A percentile compares a stretch with the other conserved stretches of the same genome.
These are phyloP conservation scores for Scleromitrula shiraiana DNA, from an alignment of 2,329 filamentous ascomycete species.

Conservation along the genomic window DNA sequence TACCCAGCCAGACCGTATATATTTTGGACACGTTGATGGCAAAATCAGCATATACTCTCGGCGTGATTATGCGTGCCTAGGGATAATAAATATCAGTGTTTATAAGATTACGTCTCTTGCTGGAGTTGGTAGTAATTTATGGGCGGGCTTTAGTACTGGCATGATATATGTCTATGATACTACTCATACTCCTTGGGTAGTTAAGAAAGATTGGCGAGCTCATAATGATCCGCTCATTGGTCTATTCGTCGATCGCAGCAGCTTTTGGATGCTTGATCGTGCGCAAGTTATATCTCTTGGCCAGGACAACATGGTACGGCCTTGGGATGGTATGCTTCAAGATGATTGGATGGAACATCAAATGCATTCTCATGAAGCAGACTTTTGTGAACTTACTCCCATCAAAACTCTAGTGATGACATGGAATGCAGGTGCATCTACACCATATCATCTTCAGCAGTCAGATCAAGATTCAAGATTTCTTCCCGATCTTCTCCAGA, in stretches of 20 bases:
- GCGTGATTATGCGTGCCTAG: slow-evolving; percentile 68
- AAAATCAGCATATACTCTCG: slow-evolving; percentile 87
- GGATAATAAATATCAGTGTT: slow-evolving; percentile 75
- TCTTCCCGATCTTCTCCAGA: slow-evolving; percentile 69
- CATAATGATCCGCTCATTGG: slow-evolving; percentile 70
- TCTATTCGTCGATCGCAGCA: slow-evolving; percentile 69
- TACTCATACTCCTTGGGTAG: slow-evolving; percentile 70
- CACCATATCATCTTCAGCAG: slow-evolving; percentile 72
- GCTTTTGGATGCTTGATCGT: slow-evolving; percentile 76
- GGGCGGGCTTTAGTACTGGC: slow-evolving; percentile 92
- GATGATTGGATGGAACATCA: slow-evolving; percentile 90
- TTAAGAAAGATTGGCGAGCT: slow-evolving; percentile 91
- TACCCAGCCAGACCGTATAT: slow-evolving; percentile 69
- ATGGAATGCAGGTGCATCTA: slow-evolving; percentile 96
- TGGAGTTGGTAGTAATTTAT: slow-evolving; percentile 74
- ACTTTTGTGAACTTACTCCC: slow-evolving; percentile 81
- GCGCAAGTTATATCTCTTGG: slow-evolving; percentile 82
- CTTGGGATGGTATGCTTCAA: slow-evolving; percentile 89
- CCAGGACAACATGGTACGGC: slow-evolving; percentile 71
- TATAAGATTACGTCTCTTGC: slow-evolving; percentile 91
- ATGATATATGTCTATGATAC: slow-evolving; percentile 92
- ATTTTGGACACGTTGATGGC: slow-evolving; percentile 86
- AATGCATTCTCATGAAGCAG: slow-evolving; percentile 75
- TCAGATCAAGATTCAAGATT: slow-evolving; percentile 65
- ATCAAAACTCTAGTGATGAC: slow-evolving; percentile 76